Conservation (phyloP, 768 basidiomycete genomes). For the Amanita polypyramis region DNA sequence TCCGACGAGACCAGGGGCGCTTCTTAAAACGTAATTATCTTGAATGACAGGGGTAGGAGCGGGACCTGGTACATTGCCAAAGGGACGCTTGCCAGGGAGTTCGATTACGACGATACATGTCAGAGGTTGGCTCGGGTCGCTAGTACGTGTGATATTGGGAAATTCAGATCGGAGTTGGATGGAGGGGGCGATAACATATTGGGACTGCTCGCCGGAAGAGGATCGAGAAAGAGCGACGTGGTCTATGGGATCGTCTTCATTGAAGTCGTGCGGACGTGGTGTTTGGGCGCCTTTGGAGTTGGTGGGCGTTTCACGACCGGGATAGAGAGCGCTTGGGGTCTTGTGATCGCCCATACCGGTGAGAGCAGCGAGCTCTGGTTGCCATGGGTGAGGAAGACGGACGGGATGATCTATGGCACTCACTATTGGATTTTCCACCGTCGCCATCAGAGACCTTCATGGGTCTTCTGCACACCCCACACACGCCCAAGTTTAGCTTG, state of each 20-base stretch:
- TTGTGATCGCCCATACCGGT: constrained; percentile 77
- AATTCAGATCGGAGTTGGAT: constrained; percentile 95
- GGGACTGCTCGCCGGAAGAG: constrained; percentile 33
- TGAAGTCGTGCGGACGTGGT: constrained; percentile 49
- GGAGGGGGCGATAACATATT: constrained; percentile 81
- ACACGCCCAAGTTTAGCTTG: constrained; percentile 84
- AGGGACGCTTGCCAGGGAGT: constrained; percentile 65
- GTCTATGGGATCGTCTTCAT: constrained; percentile 82
- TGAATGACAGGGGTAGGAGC: constrained; percentile 43
- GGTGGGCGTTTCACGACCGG: constrained; percentile 57
- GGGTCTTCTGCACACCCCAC: constrained; percentile 91
- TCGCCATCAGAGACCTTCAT: constrained; percentile 94
- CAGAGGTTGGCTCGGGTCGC: constrained; percentile 66
- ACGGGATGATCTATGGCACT: constrained; percentile 18
- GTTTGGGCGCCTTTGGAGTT: constrained; percentile 25
- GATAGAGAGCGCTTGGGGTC: constrained; percentile 39
- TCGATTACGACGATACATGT: constrained; percentile 94
- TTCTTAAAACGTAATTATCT: constrained; percentile 27
- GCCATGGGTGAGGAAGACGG: constrained; percentile 7
- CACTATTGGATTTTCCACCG: constrained; percentile 84
- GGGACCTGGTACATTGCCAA: constrained; percentile 42
- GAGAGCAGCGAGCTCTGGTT: constrained; percentile 81
- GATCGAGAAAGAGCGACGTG: constrained; percentile 40
- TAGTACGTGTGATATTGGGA: constrained; percentile 63
- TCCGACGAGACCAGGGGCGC: constrained; percentile 16